Percentiles rank a stretch among this genome's conserved stretches.
phyloP scores from a whole-genome alignment of 805 yeast genomes.

The Wickerhamomyces bovis region DNA sequence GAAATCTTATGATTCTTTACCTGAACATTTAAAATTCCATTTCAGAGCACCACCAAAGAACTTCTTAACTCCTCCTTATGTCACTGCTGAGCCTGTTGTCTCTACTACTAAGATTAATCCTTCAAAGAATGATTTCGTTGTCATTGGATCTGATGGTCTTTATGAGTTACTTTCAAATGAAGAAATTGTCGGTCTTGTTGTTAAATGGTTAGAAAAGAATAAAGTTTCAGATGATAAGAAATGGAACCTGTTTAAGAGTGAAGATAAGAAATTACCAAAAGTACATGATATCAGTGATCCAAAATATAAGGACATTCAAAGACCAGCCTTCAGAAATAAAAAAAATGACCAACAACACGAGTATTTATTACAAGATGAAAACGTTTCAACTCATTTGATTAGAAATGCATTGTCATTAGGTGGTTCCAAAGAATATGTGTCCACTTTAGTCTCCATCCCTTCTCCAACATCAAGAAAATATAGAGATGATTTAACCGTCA shows the following conservation, averaged over 20 bases:
- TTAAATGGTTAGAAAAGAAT: conserved; percentile 83
- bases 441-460: conserved; percentile 86
- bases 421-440: conserved; percentile 81
- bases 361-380: conserved; percentile 70
- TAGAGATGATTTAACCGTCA: conserved; percentile 93
- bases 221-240: conserved; percentile 32
- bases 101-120: conserved; percentile 75
- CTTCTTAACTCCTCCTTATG: conserved; percentile 89
- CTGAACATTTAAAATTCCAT: conserved; percentile 73
- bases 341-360: conserved; percentile 28
- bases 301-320: conserved; percentile 48
- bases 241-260: conserved; percentile 18
- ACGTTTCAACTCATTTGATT: conserved; percentile 88
- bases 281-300: conserved; percentile 58
- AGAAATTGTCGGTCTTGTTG: conserved; percentile 88
- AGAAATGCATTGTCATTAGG: conserved; percentile 90
- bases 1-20: conserved; percentile 45
- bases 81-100: conserved; percentile 92
- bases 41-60: conserved; percentile 71
- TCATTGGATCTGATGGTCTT: conserved; percentile 90
- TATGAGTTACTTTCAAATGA: conserved; percentile 89
- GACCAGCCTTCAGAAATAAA: conserved; percentile 68
- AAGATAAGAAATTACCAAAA: conserved; percentile 48
- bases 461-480: conserved; percentile 86
- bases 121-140: conserved; percentile 73